Base-by-base conservation (phyloP, 768 basidiomycete species). In the Auriscalpium orientale region DNA sequence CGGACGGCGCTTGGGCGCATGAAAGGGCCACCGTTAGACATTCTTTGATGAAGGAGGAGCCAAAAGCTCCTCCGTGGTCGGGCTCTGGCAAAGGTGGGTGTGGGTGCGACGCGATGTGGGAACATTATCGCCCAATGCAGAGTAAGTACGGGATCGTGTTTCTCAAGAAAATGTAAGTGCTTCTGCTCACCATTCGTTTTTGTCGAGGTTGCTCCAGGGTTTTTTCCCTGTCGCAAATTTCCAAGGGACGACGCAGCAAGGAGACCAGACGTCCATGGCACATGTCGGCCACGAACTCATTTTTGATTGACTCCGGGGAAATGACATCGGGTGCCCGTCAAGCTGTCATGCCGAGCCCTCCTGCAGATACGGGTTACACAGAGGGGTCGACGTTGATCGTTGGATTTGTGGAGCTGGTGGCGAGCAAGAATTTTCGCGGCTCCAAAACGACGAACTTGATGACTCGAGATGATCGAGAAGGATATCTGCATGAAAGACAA, bases 311-410 rank as follows among this genome's bases (percentile, higher is more conserved):
- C 68, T 99, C 97, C 1, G 97, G 97, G 6, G 95, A 97, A 92
- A 99, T 98, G 71, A 98, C 95, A 98, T 98, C 0, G 97, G 97
- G 97, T 99, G 16, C 94, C 95, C 1, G 95, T 97, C 36, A 99
- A 73, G 62, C 89, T 90, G 71, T 93, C 22, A 63, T 56, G 15
- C 61, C 61, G 18, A 62, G 58, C 12, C 58, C 58, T 66, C 70
- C 56, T 1, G 67, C 44, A n/a, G 59, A 62, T 20, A 65, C 64
- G n/a, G 71, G 65, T 55, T 80, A 4, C 28, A 28, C 82, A 3
- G 78, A n/a, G 65, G 8, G 72, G 73, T 28, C 85, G 82, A 35
- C 89, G 84, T 13, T 13, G 87, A 80, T 51, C 84, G 78, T 64
- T 81, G 77, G 64, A n/a, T 97, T 79, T 2, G 94, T 87, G 50